Evolutionary conservation across 495 filamentous ascomycete genomes (phyloP).

Genomic region (Trichodelitschia bisporula): DNA sequence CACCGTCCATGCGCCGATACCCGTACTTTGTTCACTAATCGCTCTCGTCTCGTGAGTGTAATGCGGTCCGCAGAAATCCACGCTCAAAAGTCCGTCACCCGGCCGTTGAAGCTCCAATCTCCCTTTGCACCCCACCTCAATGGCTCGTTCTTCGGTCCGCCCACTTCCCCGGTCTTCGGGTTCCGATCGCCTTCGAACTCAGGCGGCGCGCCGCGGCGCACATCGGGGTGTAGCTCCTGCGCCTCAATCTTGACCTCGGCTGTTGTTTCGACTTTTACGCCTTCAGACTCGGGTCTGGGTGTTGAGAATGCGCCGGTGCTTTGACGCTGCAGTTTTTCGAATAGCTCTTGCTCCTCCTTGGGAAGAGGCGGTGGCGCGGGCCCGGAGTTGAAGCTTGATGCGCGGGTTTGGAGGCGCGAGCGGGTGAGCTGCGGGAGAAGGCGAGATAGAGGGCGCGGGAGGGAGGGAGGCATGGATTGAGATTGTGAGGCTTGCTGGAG

Average conservation of each 20-base stretch:
- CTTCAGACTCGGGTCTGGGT: slow-evolving; percentile 6
- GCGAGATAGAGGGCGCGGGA: too few species aligned
- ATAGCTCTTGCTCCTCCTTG: slow-evolving; percentile 73
- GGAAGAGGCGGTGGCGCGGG: slow-evolving; percentile 70
- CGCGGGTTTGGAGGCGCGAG: too few species aligned
- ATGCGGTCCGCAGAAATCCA: too few species aligned
- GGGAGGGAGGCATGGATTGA: too few species aligned
- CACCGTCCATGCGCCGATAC: too few species aligned
- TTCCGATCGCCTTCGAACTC: slow-evolving; percentile 90
- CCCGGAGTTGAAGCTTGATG: too few species aligned
- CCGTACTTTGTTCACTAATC: too few species aligned
- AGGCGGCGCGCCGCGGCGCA: slow-evolving; percentile 46
- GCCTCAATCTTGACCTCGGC: too few species aligned
- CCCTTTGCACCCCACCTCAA: slow-evolving; percentile 57
- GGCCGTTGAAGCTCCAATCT: slow-evolving; percentile 91
- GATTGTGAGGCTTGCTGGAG: too few species aligned
- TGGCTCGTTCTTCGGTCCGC: slow-evolving; percentile 94
- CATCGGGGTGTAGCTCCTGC: slow-evolving; percentile 44
- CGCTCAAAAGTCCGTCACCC: slow-evolving; percentile 75
- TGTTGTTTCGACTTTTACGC: slow-evolving; percentile 20
- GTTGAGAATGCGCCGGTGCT: slow-evolving; percentile 41
- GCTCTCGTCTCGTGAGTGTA: too few species aligned
- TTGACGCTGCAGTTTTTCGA: slow-evolving; percentile 56
- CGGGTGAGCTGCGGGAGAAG: too few species aligned
- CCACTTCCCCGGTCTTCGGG: slow-evolving; percentile 87